Evolutionary conservation across 176 grass and related monocot genomes (phyloP), one percentile per base, ranked within the genome.

Genomic region (Triticum turgidum): DNA sequence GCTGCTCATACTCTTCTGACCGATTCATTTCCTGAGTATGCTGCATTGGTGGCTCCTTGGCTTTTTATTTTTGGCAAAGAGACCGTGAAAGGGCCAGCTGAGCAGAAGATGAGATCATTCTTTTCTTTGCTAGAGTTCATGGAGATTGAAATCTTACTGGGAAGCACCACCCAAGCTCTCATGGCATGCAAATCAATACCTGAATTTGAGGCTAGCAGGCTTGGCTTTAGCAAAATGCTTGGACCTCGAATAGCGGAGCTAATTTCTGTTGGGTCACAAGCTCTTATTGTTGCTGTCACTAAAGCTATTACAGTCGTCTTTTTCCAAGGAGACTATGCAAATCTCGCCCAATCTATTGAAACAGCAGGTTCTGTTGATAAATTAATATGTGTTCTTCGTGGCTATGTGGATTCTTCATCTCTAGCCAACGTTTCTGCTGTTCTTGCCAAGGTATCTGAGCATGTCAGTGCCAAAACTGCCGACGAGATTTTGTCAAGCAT

Each of bases 61-160:
- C 84, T 95, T 86, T 91, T 93, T 56, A 81, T 93, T 87, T 93
- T 95, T 84, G 94, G 94, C 38, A 95, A 95, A 86, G 81, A 93
- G 59, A 49, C 47, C 10, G 30, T 79, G 54, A 88, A 95, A 85
- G 49, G 54, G n/a, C 51, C 80, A 75, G 89, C 87, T 34, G 84
- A 93, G 73, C 77, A 87, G 81, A 93, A 86, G 79, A 87, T 93
- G 27, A 80, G 73, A 69, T 91, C 89, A 41, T 91, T 93, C 30
- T 86, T 93, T 82, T 86, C 59, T 69, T 69, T 79, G 29, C 76
- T 91, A 84, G 66, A 87, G 72, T 87, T 91, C 76, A 77, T 32
- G 30, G 79, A 85, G 81, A 90, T 93, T 3, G 81, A 87, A 25
- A 83, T 86, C 56, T 82, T 93, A 73, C 74, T 95, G 72, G 80